These are phyloP conservation scores for Dendrobium officinale DNA, from an alignment of 106 monocot species.

Conservation along the genomic window DNA sequence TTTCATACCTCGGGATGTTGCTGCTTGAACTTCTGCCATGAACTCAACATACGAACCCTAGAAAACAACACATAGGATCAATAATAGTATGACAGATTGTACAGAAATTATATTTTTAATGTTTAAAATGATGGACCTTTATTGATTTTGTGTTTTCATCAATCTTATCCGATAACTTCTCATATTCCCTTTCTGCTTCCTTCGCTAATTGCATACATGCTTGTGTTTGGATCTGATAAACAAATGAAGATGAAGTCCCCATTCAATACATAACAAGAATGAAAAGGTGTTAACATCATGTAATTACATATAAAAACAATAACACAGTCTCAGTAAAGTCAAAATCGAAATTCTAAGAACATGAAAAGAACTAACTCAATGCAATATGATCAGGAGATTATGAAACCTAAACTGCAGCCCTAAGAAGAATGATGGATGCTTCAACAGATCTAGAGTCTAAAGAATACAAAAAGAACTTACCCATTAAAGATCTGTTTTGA, in stretches of 20 bases:
- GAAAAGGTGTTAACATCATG: no score
- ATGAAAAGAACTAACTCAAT: no score
- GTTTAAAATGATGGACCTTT: slow-evolving; percentile 28
- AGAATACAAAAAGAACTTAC: no score
- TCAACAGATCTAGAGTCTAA: not conserved
- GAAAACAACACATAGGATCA: slow-evolving; percentile 7
- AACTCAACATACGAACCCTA: slow-evolving; percentile 66
- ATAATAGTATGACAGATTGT: not conserved
- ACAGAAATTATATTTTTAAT: not conserved
- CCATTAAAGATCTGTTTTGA: no score
- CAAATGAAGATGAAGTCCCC: not conserved
- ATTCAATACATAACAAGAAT: not conserved
- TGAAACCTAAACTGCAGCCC: no score
- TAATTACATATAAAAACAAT: no score
- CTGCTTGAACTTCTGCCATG: slow-evolving; percentile 59
- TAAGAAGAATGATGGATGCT: no score
- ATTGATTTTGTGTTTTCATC: slow-evolving; percentile 52
- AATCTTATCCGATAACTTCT: slow-evolving; percentile 67
- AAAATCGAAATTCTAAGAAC: no score
- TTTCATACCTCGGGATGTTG: slow-evolving; percentile 67
- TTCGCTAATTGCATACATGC: slow-evolving; percentile 58
- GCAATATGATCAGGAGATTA: no score
- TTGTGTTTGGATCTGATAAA: slow-evolving; percentile 62
- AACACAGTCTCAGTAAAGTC: no score
- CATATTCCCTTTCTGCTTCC: slow-evolving; percentile 72